phyloP scores from a whole-genome alignment of 495 filamentous ascomycete species.

The Jackrogersella minutella region DNA sequence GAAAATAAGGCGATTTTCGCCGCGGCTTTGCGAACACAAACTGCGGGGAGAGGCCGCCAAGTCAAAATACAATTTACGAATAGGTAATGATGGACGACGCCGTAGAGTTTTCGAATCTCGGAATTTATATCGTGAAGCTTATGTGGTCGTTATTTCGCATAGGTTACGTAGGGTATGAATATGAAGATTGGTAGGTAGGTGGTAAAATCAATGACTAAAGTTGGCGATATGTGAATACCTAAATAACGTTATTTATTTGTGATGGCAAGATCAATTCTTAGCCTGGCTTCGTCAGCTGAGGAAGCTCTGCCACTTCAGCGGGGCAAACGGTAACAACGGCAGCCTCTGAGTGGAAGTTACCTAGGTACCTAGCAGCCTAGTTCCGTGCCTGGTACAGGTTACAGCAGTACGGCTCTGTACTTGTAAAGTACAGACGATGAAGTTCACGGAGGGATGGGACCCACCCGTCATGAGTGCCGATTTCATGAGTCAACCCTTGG shows the following conservation, averaged over 20 bases:
- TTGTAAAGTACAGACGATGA: constrained; percentile 23
- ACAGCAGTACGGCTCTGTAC: constrained; percentile 15
- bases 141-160: not conserved
- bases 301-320: constrained; percentile 38
- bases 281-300: constrained; percentile 36
- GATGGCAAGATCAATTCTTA: constrained; percentile 20
- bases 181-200: not conserved
- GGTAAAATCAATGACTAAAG: constrained; percentile 17
- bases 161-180: not conserved
- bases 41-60: constrained; percentile 20
- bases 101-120: not conserved
- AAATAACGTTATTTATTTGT: not conserved
- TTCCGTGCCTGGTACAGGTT: not conserved
- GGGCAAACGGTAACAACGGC: constrained; percentile 35
- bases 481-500: not conserved
- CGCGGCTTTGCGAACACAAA: constrained; percentile 18
- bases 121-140: constrained; percentile 8
- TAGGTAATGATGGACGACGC: not conserved
- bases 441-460: constrained; percentile 14
- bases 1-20: constrained; percentile 8
- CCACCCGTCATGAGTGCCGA: not conserved
- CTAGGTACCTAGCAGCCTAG: not conserved
- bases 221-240: not conserved
- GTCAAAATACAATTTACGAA: not conserved
- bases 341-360: constrained; percentile 1